These are phyloP conservation scores for Saprolegnia diclina DNA, from an alignment of 352 stramenopile species.

Conservation along the genomic window DNA sequence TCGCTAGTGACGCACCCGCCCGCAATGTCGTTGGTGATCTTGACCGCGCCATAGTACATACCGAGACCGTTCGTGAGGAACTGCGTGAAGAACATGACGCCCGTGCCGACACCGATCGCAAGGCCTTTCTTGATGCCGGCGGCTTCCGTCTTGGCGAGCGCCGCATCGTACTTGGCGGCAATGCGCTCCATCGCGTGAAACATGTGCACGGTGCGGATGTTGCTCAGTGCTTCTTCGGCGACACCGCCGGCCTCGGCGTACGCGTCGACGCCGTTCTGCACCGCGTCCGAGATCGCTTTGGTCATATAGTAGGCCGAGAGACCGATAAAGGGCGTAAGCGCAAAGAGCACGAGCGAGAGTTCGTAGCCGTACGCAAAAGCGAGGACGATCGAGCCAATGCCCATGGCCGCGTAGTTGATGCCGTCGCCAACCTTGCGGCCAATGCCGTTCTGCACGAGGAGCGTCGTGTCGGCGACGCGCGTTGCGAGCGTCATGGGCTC, in stretches of 20 bases:
- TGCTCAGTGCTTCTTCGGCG: slow-evolving; percentile 20
- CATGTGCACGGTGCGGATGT: slow-evolving; percentile 26
- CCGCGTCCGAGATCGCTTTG: slow-evolving; percentile 23
- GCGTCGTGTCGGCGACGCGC: slow-evolving; percentile 33
- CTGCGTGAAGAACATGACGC: slow-evolving; percentile 36
- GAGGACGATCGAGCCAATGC: slow-evolving; percentile 32
- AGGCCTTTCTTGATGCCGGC: slow-evolving; percentile 26
- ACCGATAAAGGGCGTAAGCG: slow-evolving; percentile 36
- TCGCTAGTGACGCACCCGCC: slow-evolving; percentile 31
- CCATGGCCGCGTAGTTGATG: slow-evolving; percentile 28
- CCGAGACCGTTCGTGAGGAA: slow-evolving; percentile 35
- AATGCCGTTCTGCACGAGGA: slow-evolving; percentile 61
- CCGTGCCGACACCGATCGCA: slow-evolving; percentile 18
- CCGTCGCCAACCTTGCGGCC: slow-evolving; percentile 50
- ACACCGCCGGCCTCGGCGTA: slow-evolving; percentile 26
- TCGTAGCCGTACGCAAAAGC: slow-evolving; percentile 34
- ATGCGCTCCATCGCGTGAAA: slow-evolving; percentile 15
- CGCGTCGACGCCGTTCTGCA: slow-evolving; percentile 7
- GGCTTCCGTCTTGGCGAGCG: slow-evolving; percentile 7
- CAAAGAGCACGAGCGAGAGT: slow-evolving; percentile 38
- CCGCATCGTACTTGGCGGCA: slow-evolving; percentile 11
- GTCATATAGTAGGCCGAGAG: slow-evolving; percentile 29
- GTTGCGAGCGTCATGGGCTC: slow-evolving; percentile 44
- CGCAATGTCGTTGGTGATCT: slow-evolving; percentile 27
- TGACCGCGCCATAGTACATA: slow-evolving; percentile 35